Evolutionary conservation across 2,329 filamentous ascomycete genomes (phyloP).

Genomic region (Penicillium sp.): DNA sequence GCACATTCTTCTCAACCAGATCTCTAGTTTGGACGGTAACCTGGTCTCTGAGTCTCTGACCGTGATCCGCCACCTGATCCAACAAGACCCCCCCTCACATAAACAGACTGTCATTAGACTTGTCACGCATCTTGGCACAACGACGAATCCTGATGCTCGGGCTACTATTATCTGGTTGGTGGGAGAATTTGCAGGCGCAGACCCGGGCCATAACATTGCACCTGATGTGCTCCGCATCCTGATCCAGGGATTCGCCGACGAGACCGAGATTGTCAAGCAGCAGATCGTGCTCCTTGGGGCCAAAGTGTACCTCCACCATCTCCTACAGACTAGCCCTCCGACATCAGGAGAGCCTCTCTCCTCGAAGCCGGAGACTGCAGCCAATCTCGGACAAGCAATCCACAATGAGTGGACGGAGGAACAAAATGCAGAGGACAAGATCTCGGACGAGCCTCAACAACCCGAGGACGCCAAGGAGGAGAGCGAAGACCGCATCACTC

Average conservation of each 20-base stretch:
- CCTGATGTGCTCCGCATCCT: slow-evolving; percentile 89
- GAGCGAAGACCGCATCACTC: slow-evolving; percentile 65
- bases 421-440: slow-evolving; percentile 25
- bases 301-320: slow-evolving; percentile 92
- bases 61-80: slow-evolving; percentile 92
- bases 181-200: slow-evolving; percentile 83
- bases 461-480: slow-evolving; percentile 27
- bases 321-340: slow-evolving; percentile 57
- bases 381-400: slow-evolving; percentile 29
- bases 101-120: slow-evolving; percentile 82
- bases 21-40: slow-evolving; percentile 82
- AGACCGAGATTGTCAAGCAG: slow-evolving; percentile 82
- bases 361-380: slow-evolving; percentile 21
- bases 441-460: slow-evolving; percentile 37
- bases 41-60: slow-evolving; percentile 91
- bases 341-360: slow-evolving; percentile 19
- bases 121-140: slow-evolving; percentile 87
- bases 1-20: slow-evolving; percentile 78
- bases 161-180: slow-evolving; percentile 98
- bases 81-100: slow-evolving; percentile 81
- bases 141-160: slow-evolving; percentile 81
- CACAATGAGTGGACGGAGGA: slow-evolving; percentile 38
- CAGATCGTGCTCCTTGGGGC: slow-evolving; percentile 91
- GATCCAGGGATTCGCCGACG: slow-evolving; percentile 78
- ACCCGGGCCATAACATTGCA: slow-evolving; percentile 84